Conservation (phyloP, 192 early-diverging fungal genomes). For the Spizellomyces punctatus region DNA sequence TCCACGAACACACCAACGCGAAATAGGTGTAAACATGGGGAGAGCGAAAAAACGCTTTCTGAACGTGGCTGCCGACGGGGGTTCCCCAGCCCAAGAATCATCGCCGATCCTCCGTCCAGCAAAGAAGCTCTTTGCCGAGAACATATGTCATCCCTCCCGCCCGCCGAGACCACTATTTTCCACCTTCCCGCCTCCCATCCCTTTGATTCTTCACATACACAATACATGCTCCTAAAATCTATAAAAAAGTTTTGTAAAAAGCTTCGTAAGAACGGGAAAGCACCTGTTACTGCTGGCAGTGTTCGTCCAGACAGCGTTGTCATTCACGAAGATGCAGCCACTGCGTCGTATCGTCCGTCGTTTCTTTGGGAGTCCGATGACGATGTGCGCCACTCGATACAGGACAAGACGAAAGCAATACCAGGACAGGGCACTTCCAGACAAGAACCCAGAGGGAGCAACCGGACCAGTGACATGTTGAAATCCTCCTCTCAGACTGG, state of each 20-base stretch:
- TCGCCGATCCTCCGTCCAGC: too few relatives aligned
- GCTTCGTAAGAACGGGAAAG: background rate
- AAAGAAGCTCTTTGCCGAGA: too few relatives aligned
- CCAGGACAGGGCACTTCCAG: background rate
- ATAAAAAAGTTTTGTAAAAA: slow-evolving; percentile 7
- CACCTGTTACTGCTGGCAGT: background rate
- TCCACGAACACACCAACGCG: too few relatives aligned
- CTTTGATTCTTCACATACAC: too few relatives aligned
- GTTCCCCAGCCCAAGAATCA: too few relatives aligned
- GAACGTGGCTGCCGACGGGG: too few relatives aligned
- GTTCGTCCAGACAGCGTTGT: slow-evolving; percentile 9
- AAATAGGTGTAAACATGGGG: too few relatives aligned
- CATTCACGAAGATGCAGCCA: background rate
- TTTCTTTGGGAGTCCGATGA: background rate
- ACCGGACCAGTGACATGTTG: background rate
- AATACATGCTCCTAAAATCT: background rate
- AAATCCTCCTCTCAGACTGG: background rate
- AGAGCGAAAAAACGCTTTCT: too few relatives aligned
- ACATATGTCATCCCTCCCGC: too few relatives aligned
- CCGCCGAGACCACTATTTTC: too few relatives aligned
- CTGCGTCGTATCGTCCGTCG: background rate
- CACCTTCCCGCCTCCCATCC: too few relatives aligned
- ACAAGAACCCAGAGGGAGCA: background rate
- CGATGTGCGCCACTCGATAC: background rate
- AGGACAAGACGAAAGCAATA: background rate